Base-by-base conservation (phyloP, 768 basidiomycete genomes). In the Tulasnella sp. region DNA sequence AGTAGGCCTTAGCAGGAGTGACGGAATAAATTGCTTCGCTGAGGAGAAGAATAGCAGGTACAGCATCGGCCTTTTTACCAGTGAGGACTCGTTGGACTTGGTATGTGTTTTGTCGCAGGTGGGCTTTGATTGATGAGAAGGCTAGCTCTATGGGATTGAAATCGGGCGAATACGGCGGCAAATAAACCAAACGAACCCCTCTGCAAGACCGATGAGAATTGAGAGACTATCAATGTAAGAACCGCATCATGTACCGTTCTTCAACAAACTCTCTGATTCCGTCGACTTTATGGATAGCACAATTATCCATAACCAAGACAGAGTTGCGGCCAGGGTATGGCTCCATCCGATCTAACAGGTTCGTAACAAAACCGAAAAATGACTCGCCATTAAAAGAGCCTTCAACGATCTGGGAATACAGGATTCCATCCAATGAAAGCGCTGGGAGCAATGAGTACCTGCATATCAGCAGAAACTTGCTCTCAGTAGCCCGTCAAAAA, bases 271-370 rank as follows among this genome's bases (percentile, higher is more conserved):
- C 74, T 3, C 40, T 16, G 12, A 81, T 75, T 22, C 73, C 46
- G 3, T 75, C 73, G 28, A 75, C 73, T 75, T 75, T 75, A 31
- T 75, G 73, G 22, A 75, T 75, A 22, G 73, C 73, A 72, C 87
- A 88, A 81, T 87, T 88, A 77, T 88, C 86, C 83, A 84, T 81
- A 8, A 87, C 80, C 16, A 88, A 80, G 41, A 88, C 85, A 80
- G 85, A 86, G 69, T 84, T 83, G 7, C 58, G 73, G 20, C 40
- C 79, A 9, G 84, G 84, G 50, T 72, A 84, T 14, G 81, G 83
- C 14, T 83, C 76, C 78, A 82, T 83, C 18, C 87, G 60, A n/a
- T 79, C 76, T 75, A 60, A 83, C 0, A 85, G 58, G 7, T 75
- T 41, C 3, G 40, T 78, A 72, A 18, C 81, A 69, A 50, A 85